A percentile compares a stretch with the other conserved stretches of the same genome.
Evolutionary conservation across 2,329 filamentous ascomycete genomes (phyloP).

Genomic region (Cordyceps militaris): DNA sequence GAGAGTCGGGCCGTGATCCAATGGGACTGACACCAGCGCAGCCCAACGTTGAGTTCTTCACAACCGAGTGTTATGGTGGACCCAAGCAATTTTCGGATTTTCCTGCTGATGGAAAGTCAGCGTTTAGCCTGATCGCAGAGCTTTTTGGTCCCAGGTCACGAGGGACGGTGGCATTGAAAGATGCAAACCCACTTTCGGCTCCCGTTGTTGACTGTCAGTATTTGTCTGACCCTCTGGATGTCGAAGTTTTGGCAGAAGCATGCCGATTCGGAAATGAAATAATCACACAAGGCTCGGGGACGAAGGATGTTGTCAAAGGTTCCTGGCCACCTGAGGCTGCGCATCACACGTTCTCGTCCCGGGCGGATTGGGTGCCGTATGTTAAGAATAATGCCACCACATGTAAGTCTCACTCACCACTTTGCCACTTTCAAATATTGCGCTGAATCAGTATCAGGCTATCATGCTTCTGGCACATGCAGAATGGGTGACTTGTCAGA

Average conservation of each 20-base stretch:
- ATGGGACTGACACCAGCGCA: slow-evolving; percentile 53
- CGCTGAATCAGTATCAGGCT: slow-evolving; percentile 28
- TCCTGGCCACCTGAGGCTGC: slow-evolving; percentile 47
- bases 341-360: slow-evolving; percentile 45
- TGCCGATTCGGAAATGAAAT: slow-evolving; percentile 55
- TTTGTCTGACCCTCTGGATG: slow-evolving; percentile 48
- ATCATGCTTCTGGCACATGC: slow-evolving; percentile 51
- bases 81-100: slow-evolving; percentile 50
- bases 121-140: slow-evolving; percentile 51
- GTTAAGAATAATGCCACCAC: slow-evolving; percentile 54
- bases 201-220: slow-evolving; percentile 54
- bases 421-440: neutral
- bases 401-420: slow-evolving; percentile 32
- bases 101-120: slow-evolving; percentile 45
- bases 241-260: slow-evolving; percentile 52
- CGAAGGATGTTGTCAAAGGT: slow-evolving; percentile 51
- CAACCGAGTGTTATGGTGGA: slow-evolving; percentile 54
- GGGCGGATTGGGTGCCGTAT: slow-evolving; percentile 52
- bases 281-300: slow-evolving; percentile 48
- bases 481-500: slow-evolving; percentile 47
- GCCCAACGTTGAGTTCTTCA: slow-evolving; percentile 57
- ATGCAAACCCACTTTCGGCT: slow-evolving; percentile 40
- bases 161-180: slow-evolving; percentile 46
- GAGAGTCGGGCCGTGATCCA: slow-evolving; percentile 47
- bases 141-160: slow-evolving; percentile 51